These are phyloP conservation scores for Tulasnella sp. DNA, from an alignment of 768 basidiomycete species.

Conservation along the genomic window DNA sequence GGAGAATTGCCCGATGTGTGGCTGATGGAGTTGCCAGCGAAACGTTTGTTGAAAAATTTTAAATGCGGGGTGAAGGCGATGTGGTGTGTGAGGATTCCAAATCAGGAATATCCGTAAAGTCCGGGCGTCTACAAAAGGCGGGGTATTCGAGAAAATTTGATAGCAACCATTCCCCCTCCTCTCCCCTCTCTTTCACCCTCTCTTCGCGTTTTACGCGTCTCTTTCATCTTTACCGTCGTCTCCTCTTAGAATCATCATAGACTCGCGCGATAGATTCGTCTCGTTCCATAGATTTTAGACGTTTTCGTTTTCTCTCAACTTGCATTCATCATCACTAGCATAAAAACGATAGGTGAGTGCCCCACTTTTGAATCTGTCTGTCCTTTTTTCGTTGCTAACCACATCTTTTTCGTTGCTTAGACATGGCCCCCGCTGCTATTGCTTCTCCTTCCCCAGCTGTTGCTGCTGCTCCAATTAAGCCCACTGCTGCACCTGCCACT, in stretches of 20 bases:
- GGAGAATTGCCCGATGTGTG: too few species aligned
- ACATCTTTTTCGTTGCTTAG: conserved; percentile 7
- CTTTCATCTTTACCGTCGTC: conserved; percentile 9
- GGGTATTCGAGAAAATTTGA: conserved; percentile 6
- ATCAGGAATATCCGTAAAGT: neutral
- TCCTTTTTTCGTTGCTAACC: conserved; percentile 27
- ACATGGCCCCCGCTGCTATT: conserved; percentile 26
- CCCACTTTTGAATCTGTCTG: conserved; percentile 16
- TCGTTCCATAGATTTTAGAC: conserved; percentile 4
- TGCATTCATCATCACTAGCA: neutral
- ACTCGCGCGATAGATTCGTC: conserved; percentile 1
- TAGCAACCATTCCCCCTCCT: conserved; percentile 8
- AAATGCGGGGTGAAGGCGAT: neutral
- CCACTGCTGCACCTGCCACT: conserved; percentile 38
- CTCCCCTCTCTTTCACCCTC: conserved; percentile 2
- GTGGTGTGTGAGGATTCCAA: neutral
- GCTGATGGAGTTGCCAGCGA: too few species aligned
- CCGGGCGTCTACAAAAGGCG: neutral
- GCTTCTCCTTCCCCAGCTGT: conserved; percentile 39
- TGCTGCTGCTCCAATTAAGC: conserved; percentile 63
- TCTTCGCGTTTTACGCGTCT: conserved; percentile 12
- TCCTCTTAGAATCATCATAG: conserved; percentile 5
- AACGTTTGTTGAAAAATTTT: too few species aligned
- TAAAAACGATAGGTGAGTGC: conserved; percentile 20
- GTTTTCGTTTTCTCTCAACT: conserved; percentile 1